Evolutionary conservation across 169 alveolate genomes (phyloP).

Genomic region (Plasmodium fragile): DNA sequence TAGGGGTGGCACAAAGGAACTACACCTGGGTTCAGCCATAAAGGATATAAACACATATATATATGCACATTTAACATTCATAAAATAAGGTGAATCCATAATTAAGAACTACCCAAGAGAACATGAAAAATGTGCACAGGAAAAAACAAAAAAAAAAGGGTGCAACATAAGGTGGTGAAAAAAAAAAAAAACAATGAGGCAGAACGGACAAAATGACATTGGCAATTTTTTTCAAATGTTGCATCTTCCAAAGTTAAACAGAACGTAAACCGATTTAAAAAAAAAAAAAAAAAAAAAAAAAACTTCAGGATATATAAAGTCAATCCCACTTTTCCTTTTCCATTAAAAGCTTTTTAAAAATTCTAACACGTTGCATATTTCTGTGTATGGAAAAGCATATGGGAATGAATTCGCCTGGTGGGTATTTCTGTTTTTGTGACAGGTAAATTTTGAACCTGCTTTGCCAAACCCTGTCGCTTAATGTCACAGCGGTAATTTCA

Average conservation of each 20-base stretch:
- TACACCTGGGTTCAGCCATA: background rate
- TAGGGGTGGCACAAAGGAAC: background rate
- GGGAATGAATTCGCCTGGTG: background rate
- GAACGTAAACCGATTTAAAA: background rate
- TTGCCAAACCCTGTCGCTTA: background rate
- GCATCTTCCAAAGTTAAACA: background rate
- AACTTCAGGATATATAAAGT: background rate
- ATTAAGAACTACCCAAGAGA: background rate
- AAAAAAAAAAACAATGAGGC: background rate
- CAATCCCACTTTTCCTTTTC: background rate
- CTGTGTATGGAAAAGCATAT: background rate
- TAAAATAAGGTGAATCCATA: background rate
- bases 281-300: background rate
- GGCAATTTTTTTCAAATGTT: background rate
- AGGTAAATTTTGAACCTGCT: background rate
- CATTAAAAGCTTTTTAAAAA: background rate
- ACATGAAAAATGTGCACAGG: background rate
- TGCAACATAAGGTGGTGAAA: background rate
- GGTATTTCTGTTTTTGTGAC: background rate
- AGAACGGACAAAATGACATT: background rate
- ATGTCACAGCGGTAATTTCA: background rate
- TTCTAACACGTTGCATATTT: background rate
- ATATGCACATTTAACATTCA: background rate
- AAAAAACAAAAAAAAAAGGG: background rate
- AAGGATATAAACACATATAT: background rate